Evolutionary conservation across 2,329 filamentous ascomycete species (phyloP).

Genomic region (Purpureocillium lavendulum): DNA sequence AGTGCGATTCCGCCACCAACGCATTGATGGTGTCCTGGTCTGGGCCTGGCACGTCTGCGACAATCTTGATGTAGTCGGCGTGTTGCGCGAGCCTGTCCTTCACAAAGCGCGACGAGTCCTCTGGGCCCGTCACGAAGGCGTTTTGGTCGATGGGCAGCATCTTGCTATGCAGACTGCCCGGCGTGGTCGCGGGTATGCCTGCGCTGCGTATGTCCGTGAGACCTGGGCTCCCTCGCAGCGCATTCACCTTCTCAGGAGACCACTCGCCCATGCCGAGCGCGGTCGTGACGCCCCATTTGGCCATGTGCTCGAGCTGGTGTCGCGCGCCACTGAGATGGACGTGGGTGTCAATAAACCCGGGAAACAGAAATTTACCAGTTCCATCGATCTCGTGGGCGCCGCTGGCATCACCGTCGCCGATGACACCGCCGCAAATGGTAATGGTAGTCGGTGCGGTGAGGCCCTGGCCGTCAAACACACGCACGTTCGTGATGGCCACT

Average conservation of each 20-base stretch:
- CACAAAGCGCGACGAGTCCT: slow-evolving; percentile 1
- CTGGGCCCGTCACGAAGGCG: background rate
- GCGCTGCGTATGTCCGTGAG: background rate
- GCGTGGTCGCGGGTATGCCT: background rate
- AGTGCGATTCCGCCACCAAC: slow-evolving; percentile 13
- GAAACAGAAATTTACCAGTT: slow-evolving; percentile 1
- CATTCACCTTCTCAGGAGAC: background rate
- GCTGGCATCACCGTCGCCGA: background rate
- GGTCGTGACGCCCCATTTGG: slow-evolving; percentile 5
- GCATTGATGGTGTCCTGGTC: slow-evolving; percentile 14
- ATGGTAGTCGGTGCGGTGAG: background rate
- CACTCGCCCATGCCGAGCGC: slow-evolving; percentile 4
- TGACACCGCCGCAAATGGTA: background rate
- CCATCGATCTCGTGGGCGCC: slow-evolving; percentile 23
- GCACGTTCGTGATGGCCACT: slow-evolving; percentile 1
- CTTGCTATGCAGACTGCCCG: background rate
- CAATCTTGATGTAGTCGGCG: slow-evolving; percentile 19
- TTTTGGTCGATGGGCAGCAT: background rate
- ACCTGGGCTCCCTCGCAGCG: background rate
- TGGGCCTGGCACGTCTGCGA: slow-evolving; percentile 10
- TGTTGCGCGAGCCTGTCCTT: background rate
- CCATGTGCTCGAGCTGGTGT: background rate
- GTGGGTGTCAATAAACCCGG: slow-evolving; percentile 6
- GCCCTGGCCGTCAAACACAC: background rate
- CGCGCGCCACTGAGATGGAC: background rate